Evolutionary conservation across 2,329 filamentous ascomycete species (phyloP), one percentile per base, ranked within the genome.

Genomic region (Fusarium sp.): DNA sequence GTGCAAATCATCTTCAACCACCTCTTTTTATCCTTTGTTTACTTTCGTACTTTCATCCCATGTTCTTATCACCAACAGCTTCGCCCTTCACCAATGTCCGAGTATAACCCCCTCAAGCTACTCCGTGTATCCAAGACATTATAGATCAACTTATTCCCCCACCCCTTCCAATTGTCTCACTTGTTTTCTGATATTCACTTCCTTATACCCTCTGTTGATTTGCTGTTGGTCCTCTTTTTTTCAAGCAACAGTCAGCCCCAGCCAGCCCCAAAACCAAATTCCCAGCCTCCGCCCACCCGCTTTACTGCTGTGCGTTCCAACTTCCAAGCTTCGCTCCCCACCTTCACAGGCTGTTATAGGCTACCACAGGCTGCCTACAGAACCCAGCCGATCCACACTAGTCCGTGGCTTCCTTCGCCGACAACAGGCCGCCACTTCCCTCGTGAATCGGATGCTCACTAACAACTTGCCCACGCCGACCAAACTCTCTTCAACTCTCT

Each of bases 261-360:
- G 42, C 41, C 54, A 55, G 49, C 55, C 58, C 38, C 46, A 56
- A 62, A 59, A 39, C 42, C 27, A 66, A 66, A 37, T 25, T 59
- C 68, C 70, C 70, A 62, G 60, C 68, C 68, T 69, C 67, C 70
- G 51, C 69, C 51, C 44, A 35, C 45, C 59, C 57, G 62, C 60
- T 72, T 54, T 60, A 60, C 70, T 67, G 49, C 70, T 73, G 57
- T 71, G 42, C 70, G 71, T 72, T 73, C 71, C 71, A 74, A 67
- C 67, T 74, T 72, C 71, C 71, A 74, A 67, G 60, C 69, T 72
- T 62, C 54, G 38, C 56, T 45, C 33, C 44, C 57, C 46, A 49
- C 29, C 69, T 69, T 54, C 60, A 57, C 29, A 49, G 31, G 41
- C 55, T 18, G 35, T 51, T 35, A 51, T 25, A 54, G 49, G 37